A percentile compares a stretch with the other conserved stretches of the same genome.
Evolutionary conservation across 192 early-diverging fungal species (phyloP).

Genomic region (Coemansia guatemalensis): DNA sequence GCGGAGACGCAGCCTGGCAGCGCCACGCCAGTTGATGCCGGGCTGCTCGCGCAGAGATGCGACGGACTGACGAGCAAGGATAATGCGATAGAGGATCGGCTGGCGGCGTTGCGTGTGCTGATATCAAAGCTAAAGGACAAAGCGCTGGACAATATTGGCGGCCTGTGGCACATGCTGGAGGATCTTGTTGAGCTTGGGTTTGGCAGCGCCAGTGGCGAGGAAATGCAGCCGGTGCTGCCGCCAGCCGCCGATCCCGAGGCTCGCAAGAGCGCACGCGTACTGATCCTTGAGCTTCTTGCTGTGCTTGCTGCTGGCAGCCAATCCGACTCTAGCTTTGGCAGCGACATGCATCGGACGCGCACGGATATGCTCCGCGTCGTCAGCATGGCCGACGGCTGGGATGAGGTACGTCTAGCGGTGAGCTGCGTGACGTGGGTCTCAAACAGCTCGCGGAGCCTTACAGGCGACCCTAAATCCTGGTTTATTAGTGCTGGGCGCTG

Average conservation of each 20-base stretch:
- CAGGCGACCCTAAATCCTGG: conserved; percentile 19
- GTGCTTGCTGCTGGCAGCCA: conserved; percentile 20
- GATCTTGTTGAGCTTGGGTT: conserved; percentile 37
- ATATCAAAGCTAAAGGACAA: conserved; percentile 17
- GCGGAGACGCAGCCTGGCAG: not conserved
- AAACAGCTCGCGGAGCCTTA: conserved; percentile 19
- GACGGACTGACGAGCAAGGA: conserved; percentile 15
- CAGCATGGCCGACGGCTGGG: conserved; percentile 22
- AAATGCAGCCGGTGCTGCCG: not conserved
- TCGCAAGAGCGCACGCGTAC: conserved; percentile 12
- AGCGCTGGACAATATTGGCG: conserved; percentile 22
- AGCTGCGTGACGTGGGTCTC: conserved; percentile 39
- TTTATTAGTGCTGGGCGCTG: conserved; percentile 26
- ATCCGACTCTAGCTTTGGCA: conserved; percentile 15
- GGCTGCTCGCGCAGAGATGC: conserved; percentile 16
- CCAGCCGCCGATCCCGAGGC: not conserved
- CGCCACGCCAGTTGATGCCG: conserved; percentile 24
- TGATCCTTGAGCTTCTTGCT: conserved; percentile 25
- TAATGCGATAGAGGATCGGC: conserved; percentile 20
- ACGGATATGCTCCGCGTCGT: conserved; percentile 29
- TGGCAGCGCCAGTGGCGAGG: not conserved
- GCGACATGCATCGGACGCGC: conserved; percentile 14
- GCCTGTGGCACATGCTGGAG: conserved; percentile 29
- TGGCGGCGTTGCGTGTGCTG: conserved; percentile 24
- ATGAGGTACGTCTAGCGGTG: conserved; percentile 29